These are phyloP conservation scores for Centella asiatica DNA, from an alignment of 129 eudicot species.

Conservation along the genomic window DNA sequence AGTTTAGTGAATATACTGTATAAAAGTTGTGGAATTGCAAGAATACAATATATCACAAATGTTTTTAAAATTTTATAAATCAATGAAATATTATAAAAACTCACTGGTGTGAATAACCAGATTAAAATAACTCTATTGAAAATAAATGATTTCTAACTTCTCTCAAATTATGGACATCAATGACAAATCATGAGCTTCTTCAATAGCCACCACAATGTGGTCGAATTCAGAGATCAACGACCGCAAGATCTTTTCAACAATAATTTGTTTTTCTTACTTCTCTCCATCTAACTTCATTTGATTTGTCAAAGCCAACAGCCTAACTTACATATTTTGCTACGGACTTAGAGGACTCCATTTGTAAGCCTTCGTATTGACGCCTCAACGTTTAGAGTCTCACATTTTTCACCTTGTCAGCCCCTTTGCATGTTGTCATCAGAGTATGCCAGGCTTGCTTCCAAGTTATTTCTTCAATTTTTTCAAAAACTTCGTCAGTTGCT, in stretches of 20 bases:
- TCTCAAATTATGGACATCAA: too few relatives aligned
- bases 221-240: background rate
- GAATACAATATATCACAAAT: too few relatives aligned
- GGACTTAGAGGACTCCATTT: slow-evolving; percentile 2
- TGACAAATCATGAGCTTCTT: background rate
- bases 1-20: too few relatives aligned
- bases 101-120: too few relatives aligned
- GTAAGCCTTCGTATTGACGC: background rate
- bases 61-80: too few relatives aligned
- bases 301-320: background rate
- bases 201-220: background rate
- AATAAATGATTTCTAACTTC: too few relatives aligned
- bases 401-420: background rate
- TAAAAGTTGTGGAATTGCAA: too few relatives aligned
- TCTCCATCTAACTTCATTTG: background rate
- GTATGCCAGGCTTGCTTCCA: background rate
- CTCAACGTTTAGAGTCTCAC: background rate
- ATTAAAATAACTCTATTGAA: too few relatives aligned
- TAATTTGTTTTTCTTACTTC: background rate
- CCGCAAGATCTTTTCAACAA: background rate
- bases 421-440: background rate
- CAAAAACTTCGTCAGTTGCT: background rate
- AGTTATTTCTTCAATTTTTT: background rate
- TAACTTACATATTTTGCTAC: too few relatives aligned
- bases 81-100: too few relatives aligned